These are phyloP conservation scores for Cyclostephanos tholiformis DNA, from an alignment of 108 stramenopile genomes.

Conservation along the genomic window DNA sequence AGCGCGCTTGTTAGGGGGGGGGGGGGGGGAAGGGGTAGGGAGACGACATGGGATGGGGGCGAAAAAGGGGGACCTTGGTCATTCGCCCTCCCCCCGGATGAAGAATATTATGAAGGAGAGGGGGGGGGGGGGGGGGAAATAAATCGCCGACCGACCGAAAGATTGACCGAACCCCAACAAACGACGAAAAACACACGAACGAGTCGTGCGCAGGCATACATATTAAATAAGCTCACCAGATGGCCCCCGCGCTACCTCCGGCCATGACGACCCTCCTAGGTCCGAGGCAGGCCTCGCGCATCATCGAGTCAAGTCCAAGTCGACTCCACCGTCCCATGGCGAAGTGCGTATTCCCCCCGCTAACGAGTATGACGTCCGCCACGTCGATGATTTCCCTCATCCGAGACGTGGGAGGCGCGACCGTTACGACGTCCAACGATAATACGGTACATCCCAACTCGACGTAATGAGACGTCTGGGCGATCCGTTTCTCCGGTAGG, in stretches of 20 bases:
- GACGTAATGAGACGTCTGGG: slow-evolving; percentile 24
- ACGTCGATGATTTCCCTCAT: slow-evolving; percentile 38
- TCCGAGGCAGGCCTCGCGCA: slow-evolving; percentile 41
- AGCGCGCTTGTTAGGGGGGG: too few relatives aligned
- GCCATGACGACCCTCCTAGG: slow-evolving; percentile 48
- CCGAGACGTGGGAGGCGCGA: slow-evolving; percentile 20
- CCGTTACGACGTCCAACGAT: slow-evolving; percentile 35
- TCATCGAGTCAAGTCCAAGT: slow-evolving; percentile 48
- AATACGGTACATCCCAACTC: slow-evolving; percentile 29
- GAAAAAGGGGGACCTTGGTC: too few relatives aligned
- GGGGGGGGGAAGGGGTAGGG: too few relatives aligned
- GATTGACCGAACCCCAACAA: too few relatives aligned
- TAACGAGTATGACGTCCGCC: slow-evolving; percentile 65
- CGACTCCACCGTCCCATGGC: slow-evolving; percentile 73
- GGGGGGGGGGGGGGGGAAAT: too few relatives aligned
- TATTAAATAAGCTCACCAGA: slow-evolving; percentile 38
- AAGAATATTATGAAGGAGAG: too few relatives aligned
- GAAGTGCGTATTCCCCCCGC: slow-evolving; percentile 81
- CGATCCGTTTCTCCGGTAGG: slow-evolving; percentile 26
- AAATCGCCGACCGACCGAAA: too few relatives aligned
- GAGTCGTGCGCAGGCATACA: neutral
- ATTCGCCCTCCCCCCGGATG: too few relatives aligned
- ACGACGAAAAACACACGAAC: too few relatives aligned
- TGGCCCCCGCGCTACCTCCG: slow-evolving; percentile 82
- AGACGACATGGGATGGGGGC: too few relatives aligned